These are phyloP conservation scores for Cinchona pubescens DNA, from an alignment of 257 asterid species.

Conservation along the genomic window DNA sequence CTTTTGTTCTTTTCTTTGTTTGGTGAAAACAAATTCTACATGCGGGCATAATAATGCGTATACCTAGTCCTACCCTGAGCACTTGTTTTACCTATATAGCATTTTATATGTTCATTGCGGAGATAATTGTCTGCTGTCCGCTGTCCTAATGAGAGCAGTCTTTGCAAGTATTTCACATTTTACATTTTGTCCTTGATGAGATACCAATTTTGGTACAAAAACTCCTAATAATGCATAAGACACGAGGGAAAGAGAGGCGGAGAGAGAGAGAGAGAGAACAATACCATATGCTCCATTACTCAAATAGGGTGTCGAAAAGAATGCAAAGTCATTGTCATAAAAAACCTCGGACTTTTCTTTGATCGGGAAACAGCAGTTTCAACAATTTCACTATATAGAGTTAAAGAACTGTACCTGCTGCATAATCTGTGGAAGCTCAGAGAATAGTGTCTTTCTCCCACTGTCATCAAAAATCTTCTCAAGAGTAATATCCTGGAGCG, in stretches of 20 bases:
- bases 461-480: slow-evolving; percentile 78
- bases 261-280: background rate
- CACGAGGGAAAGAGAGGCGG: background rate
- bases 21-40: background rate
- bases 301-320: background rate
- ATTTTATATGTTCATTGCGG: background rate
- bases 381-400: background rate
- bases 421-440: slow-evolving; percentile 87
- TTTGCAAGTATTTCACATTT: background rate
- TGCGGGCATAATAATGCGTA: background rate
- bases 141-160: background rate
- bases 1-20: background rate
- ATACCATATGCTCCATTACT: background rate
- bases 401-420: slow-evolving; percentile 53
- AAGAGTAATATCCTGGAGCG: slow-evolving; percentile 84
- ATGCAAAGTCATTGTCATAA: background rate
- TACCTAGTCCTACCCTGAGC: background rate
- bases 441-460: slow-evolving; percentile 65
- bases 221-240: background rate
- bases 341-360: background rate
- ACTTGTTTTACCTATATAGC: background rate
- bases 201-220: background rate
- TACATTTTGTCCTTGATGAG: background rate
- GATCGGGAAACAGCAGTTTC: background rate
- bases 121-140: too few species aligned